Evolutionary conservation across 306 rosid species (phyloP).

Genomic region (Elaeagnus macrophylla): DNA sequence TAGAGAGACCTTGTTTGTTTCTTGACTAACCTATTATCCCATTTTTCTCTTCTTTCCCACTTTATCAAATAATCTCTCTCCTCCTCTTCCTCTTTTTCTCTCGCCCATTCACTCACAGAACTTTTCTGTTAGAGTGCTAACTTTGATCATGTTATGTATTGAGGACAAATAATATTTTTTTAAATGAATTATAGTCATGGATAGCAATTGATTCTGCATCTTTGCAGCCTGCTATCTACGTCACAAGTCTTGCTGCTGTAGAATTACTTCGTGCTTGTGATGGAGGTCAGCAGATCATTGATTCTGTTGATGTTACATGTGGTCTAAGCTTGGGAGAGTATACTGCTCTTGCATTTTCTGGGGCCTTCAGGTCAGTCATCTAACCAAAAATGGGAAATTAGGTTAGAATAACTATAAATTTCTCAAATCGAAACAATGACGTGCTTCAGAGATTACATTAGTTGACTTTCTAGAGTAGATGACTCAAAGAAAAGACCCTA

Average conservation of each 20-base stretch:
- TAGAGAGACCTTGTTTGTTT: no score
- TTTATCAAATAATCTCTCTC: not conserved
- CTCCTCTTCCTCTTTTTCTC: not conserved
- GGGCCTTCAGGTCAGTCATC: conserved; percentile 69
- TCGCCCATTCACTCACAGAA: not conserved
- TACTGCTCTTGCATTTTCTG: conserved; percentile 91
- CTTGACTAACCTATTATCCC: no score
- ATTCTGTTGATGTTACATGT: conserved; percentile 86
- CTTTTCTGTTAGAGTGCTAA: not conserved
- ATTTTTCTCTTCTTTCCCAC: not conserved
- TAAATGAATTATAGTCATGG: not conserved
- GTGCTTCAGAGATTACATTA: not conserved
- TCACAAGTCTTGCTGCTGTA: conserved; percentile 94
- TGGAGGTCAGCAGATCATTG: conserved; percentile 89
- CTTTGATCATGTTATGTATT: not conserved
- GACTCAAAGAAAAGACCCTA: not conserved
- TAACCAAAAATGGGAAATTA: not conserved
- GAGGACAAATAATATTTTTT: no score
- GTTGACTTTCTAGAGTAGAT: not conserved
- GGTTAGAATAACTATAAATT: not conserved
- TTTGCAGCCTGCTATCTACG: conserved; percentile 97
- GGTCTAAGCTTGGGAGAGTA: conserved; percentile 97
- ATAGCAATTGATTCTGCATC: conserved; percentile 15
- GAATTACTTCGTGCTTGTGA: conserved; percentile 79
- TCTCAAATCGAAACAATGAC: not conserved